phyloP scores from a whole-genome alignment of 768 basidiomycete genomes.

The Rhodosporidiobolus odoratus region DNA sequence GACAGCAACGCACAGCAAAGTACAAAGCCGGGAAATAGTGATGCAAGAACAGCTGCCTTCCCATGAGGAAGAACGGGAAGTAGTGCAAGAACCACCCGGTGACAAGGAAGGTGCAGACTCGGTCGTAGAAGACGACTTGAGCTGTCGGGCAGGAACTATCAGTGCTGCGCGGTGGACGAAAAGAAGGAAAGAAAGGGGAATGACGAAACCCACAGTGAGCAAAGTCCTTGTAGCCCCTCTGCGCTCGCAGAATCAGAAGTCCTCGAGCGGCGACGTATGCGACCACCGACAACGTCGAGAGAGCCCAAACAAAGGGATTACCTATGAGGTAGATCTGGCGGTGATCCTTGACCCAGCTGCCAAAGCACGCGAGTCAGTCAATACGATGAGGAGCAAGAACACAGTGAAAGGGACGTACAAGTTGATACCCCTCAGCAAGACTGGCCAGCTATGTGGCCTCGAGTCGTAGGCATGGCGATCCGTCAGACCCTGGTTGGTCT shows the following conservation, averaged over 20 bases:
- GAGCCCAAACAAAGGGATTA: constrained; percentile 90
- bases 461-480: constrained; percentile 94
- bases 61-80: constrained; percentile 95
- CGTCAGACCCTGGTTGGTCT: constrained; percentile 88
- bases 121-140: constrained; percentile 84
- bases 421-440: constrained; percentile 78
- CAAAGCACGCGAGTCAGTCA: not conserved
- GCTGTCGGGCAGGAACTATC: constrained; percentile 51
- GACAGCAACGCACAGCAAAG: constrained; percentile 69
- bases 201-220: constrained; percentile 70
- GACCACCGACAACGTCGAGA: constrained; percentile 65
- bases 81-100: constrained; percentile 90
- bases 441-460: constrained; percentile 86
- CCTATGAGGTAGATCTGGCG: constrained; percentile 91
- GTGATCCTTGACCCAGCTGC: constrained; percentile 98
- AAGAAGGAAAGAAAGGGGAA: not conserved
- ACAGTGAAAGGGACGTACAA: constrained; percentile 46
- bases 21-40: constrained; percentile 98
- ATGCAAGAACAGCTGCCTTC: constrained; percentile 92
- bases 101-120: constrained; percentile 83
- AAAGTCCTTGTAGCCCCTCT: constrained; percentile 86
- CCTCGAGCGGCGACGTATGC: constrained; percentile 66
- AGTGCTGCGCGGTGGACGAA: not conserved
- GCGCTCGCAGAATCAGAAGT: constrained; percentile 75
- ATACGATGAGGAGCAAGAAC: not conserved